phyloP scores from a whole-genome alignment of 768 basidiomycete genomes.

The Tulasnella sp. region DNA sequence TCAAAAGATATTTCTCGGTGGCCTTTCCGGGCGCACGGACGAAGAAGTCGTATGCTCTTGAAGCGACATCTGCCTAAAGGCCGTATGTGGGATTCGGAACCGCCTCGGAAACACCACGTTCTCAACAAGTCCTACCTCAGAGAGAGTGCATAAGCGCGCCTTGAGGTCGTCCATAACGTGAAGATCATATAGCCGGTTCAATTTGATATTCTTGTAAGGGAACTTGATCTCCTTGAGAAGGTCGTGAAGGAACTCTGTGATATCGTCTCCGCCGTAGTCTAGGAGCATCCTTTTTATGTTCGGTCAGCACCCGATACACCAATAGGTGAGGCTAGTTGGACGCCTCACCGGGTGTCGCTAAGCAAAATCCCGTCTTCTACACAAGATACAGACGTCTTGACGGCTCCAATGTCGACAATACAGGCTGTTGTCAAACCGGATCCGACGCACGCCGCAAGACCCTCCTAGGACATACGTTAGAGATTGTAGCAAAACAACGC shows the following conservation, averaged over 20 bases:
- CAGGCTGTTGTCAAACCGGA: constrained; percentile 94
- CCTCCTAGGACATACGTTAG: constrained; percentile 12
- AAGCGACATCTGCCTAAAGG: constrained; percentile 75
- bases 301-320: background rate
- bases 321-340: background rate
- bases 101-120: background rate
- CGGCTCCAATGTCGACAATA: constrained; percentile 91
- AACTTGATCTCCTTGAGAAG: constrained; percentile 76
- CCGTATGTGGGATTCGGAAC: background rate
- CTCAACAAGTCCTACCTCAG: constrained; percentile 58
- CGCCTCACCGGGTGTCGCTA: constrained; percentile 74
- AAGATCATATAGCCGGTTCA: constrained; percentile 81
- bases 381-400: constrained; percentile 78
- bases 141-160: constrained; percentile 72
- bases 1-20: constrained; percentile 82
- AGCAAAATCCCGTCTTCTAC: constrained; percentile 91
- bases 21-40: constrained; percentile 70
- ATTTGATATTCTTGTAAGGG: constrained; percentile 80
- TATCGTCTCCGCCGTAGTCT: constrained; percentile 90
- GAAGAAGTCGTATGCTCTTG: constrained; percentile 87
- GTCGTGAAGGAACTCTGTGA: constrained; percentile 83
- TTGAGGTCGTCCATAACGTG: constrained; percentile 89
- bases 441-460: constrained; percentile 70
- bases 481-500: background rate
- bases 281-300: constrained; percentile 58